Percentiles rank a stretch among this genome's conserved stretches.
These are phyloP conservation scores for Macrophomina phaseolina DNA, from an alignment of 2,329 filamentous ascomycete species.

Conservation along the genomic window DNA sequence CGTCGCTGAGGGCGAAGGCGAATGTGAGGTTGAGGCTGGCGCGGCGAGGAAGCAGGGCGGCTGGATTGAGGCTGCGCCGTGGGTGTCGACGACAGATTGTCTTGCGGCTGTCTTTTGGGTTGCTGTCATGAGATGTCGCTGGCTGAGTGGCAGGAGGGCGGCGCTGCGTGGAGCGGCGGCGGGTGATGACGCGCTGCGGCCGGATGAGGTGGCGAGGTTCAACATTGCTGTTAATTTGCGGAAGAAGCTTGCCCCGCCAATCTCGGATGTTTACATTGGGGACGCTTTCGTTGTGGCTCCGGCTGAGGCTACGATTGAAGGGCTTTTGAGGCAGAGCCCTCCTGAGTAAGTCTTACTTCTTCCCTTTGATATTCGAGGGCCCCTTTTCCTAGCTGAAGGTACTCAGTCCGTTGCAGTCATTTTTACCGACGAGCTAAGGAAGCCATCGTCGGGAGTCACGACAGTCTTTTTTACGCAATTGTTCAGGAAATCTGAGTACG, in stretches of 20 bases:
- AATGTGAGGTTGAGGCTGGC: background rate
- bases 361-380: too few relatives aligned
- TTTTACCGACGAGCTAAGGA: too few relatives aligned
- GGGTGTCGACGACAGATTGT: too few relatives aligned
- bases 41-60: too few relatives aligned
- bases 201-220: background rate
- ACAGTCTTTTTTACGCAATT: too few relatives aligned
- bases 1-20: background rate
- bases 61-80: too few relatives aligned
- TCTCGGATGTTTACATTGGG: background rate
- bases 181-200: background rate
- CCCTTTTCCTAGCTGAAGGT: too few relatives aligned
- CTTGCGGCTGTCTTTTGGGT: background rate
- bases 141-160: too few relatives aligned
- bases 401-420: background rate
- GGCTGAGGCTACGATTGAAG: background rate
- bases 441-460: too few relatives aligned
- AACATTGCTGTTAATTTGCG: constrained; percentile 11
- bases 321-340: background rate
- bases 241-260: background rate
- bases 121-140: background rate
- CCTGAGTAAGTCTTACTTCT: background rate
- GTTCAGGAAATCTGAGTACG: too few relatives aligned
- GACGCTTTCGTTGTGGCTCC: background rate
- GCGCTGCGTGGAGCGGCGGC: background rate